Conservation (phyloP, 768 basidiomycete genomes). For the Amanita subjunquillea region DNA sequence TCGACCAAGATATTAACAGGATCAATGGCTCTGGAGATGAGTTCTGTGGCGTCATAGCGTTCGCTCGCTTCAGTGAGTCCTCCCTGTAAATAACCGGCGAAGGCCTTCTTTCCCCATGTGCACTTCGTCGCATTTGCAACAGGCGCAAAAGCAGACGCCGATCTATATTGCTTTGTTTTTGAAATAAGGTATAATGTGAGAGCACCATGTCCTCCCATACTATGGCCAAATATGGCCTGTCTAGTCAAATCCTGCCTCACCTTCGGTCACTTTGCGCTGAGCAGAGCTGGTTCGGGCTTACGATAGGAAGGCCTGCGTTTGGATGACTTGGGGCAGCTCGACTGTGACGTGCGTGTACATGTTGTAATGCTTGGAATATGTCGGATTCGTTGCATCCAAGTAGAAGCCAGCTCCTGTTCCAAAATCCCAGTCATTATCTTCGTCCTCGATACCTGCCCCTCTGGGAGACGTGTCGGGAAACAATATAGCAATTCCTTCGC, state of each 20-base stretch:
- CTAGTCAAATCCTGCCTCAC: conserved; percentile 59
- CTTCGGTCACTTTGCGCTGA: background rate
- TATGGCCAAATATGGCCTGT: conserved; percentile 90
- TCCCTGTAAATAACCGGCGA: conserved; percentile 72
- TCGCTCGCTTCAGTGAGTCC: conserved; percentile 66
- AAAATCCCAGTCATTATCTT: conserved; percentile 81
- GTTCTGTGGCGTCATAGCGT: conserved; percentile 77
- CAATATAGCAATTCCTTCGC: conserved; percentile 81
- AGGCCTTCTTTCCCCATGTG: conserved; percentile 91
- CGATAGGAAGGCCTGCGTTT: conserved; percentile 68
- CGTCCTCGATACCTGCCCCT: conserved; percentile 78
- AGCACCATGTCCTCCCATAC: conserved; percentile 97
- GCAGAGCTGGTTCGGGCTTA: conserved; percentile 24
- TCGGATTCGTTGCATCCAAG: conserved; percentile 75
- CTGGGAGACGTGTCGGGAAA: conserved; percentile 96
- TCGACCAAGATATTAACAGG: conserved; percentile 78
- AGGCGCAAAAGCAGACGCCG: conserved; percentile 83
- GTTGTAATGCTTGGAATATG: conserved; percentile 69
- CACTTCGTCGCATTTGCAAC: conserved; percentile 79
- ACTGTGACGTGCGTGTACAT: conserved; percentile 81
- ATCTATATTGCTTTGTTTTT: conserved; percentile 61
- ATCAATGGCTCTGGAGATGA: conserved; percentile 53
- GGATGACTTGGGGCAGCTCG: conserved; percentile 77
- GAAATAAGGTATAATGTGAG: conserved; percentile 82
- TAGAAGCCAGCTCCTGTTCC: conserved; percentile 97